Evolutionary conservation across 2,329 filamentous ascomycete genomes (phyloP).

Genomic region (Cytospora mali): DNA sequence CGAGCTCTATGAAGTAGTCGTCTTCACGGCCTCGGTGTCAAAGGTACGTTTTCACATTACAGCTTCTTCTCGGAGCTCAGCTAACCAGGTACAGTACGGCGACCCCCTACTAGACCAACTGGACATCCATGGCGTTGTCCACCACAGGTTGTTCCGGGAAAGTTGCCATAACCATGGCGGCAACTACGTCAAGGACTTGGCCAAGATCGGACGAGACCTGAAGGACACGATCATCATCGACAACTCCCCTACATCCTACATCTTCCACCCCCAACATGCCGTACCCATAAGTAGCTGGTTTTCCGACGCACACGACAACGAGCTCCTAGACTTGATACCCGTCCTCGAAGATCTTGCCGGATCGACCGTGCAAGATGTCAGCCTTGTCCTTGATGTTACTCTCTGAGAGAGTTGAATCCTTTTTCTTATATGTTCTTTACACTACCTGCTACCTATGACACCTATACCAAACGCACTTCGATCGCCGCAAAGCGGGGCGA

Average conservation of each 20-base stretch:
- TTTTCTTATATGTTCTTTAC: constrained; percentile 36
- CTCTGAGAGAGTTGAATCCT: constrained; percentile 53
- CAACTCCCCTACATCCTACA: constrained; percentile 98
- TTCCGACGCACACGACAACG: constrained; percentile 98
- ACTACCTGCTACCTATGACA: constrained; percentile 20
- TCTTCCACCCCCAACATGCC: constrained; percentile 98
- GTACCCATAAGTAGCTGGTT: constrained; percentile 99
- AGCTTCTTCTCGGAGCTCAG: not conserved
- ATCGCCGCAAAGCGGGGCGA: constrained; percentile 23
- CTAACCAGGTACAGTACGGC: constrained; percentile 68
- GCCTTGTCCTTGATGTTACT: constrained; percentile 92
- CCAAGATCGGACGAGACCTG: constrained; percentile 92
- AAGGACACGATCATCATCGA: constrained; percentile 99
- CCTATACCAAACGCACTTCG: constrained; percentile 31
- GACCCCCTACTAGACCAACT: constrained; percentile 95
- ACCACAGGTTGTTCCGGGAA: constrained; percentile 94
- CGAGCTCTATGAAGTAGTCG: constrained; percentile 96
- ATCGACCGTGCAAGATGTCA: constrained; percentile 89
- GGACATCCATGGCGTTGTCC: constrained; percentile 95
- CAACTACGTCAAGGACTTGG: constrained; percentile 99
- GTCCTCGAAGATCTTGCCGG: constrained; percentile 96
- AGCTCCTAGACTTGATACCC: constrained; percentile 94
- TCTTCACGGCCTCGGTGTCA: constrained; percentile 97
- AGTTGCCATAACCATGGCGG: constrained; percentile 99
- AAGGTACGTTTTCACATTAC: constrained; percentile 64